Conservation (phyloP, 495 filamentous ascomycete genomes). For the Aspergillus panamensis region DNA sequence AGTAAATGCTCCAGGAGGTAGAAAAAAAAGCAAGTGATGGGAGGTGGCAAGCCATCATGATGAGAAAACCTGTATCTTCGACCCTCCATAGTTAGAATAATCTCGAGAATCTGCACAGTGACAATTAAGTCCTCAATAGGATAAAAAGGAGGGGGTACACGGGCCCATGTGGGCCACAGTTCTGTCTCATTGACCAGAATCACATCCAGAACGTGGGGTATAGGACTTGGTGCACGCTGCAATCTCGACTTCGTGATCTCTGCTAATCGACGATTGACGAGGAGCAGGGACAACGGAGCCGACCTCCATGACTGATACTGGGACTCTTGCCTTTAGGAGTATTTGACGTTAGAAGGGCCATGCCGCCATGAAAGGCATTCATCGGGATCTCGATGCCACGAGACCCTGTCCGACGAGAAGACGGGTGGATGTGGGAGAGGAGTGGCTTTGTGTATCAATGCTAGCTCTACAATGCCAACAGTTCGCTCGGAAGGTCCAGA, state of each 20-base stretch:
- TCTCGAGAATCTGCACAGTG: constrained; percentile 1
- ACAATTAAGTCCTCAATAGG: neutral
- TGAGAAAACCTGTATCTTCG: neutral
- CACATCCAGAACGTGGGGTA: neutral
- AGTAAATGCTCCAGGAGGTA: constrained; percentile 2
- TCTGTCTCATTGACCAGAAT: constrained; percentile 5
- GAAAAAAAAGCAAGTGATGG: constrained; percentile 4
- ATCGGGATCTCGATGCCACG: neutral
- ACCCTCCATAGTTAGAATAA: constrained; percentile 1
- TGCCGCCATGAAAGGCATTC: neutral
- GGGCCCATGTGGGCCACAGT: constrained; percentile 2
- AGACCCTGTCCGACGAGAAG: neutral
- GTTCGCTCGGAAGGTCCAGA: constrained; percentile 4
- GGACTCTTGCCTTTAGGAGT: neutral
- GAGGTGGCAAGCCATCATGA: neutral
- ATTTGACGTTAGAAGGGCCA: neutral
- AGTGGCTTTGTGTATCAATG: neutral
- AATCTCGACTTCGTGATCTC: neutral
- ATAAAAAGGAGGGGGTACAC: neutral
- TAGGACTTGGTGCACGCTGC: neutral
- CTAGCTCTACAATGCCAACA: constrained; percentile 5
- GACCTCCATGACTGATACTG: neutral
- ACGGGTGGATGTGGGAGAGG: neutral
- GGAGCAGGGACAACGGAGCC: neutral
- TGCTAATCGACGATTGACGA: constrained; percentile 3